Percentiles rank a stretch among this genome's conserved stretches.
phyloP scores from a whole-genome alignment of 1,284 basidiomycete species.

The Abortiporus biennis region DNA sequence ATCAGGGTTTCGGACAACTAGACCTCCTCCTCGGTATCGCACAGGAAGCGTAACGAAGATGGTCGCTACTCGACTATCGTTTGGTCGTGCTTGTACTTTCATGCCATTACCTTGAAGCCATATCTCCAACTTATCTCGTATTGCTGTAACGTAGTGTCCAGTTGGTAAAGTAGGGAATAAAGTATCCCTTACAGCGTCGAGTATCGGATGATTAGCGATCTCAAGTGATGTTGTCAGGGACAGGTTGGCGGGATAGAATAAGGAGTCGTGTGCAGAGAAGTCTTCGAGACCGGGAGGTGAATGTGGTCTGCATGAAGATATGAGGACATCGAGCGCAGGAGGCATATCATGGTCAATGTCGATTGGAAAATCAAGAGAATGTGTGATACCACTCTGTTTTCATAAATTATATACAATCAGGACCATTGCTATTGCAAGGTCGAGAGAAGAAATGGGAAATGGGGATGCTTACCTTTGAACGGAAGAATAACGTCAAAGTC shows the following conservation, averaged over 20 bases:
- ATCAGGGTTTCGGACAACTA: conserved; percentile 51
- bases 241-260: conserved; percentile 68
- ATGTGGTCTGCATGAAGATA: conserved; percentile 67
- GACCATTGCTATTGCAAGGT: background rate
- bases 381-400: conserved; percentile 64
- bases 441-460: too few species aligned
- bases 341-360: conserved; percentile 70
- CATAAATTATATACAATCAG: background rate
- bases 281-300: conserved; percentile 49
- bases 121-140: conserved; percentile 66
- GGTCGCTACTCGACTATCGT: conserved; percentile 66
- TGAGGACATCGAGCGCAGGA: conserved; percentile 73
- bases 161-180: conserved; percentile 63
- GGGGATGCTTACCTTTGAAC: conserved; percentile 54
- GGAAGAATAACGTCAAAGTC: conserved; percentile 68
- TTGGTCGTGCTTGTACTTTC: conserved; percentile 46
- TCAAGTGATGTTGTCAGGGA: conserved; percentile 72
- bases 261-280: conserved; percentile 44
- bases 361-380: conserved; percentile 76
- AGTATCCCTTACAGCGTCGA: conserved; percentile 64
- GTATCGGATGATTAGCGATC: conserved; percentile 71
- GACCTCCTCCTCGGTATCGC: conserved; percentile 60
- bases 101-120: conserved; percentile 55
- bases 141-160: conserved; percentile 63
- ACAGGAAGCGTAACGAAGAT: conserved; percentile 68